A percentile compares a stretch with the other conserved stretches of the same genome.
phyloP scores from a whole-genome alignment of 495 filamentous ascomycete genomes.

The Parathielavia hyrcaniae region DNA sequence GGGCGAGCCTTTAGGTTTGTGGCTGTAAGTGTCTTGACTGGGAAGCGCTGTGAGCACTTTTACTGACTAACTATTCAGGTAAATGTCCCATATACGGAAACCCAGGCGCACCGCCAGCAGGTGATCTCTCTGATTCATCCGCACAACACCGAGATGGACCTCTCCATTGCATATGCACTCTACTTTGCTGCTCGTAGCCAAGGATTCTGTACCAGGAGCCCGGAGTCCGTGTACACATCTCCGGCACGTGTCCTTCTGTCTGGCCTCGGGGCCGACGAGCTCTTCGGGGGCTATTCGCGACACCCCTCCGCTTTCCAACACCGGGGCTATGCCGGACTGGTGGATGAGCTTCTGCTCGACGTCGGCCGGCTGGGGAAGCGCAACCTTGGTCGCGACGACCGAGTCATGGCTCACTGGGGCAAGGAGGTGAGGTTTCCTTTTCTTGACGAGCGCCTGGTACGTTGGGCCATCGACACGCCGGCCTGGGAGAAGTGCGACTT shows the following conservation, averaged over 20 bases:
- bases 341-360: conserved; percentile 82
- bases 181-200: conserved; percentile 86
- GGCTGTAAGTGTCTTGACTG: conserved; percentile 38
- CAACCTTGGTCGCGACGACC: conserved; percentile 90
- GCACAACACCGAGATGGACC: conserved; percentile 97
- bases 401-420: conserved; percentile 83
- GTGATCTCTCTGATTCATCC: conserved; percentile 77
- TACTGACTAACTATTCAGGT: conserved; percentile 44
- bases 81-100: conserved; percentile 75
- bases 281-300: conserved; percentile 88
- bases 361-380: conserved; percentile 80
- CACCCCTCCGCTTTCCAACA: conserved; percentile 71
- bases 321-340: conserved; percentile 59
- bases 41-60: too few relatives aligned
- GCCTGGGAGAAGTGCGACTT: conserved; percentile 87
- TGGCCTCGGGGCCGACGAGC: conserved; percentile 90
- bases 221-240: conserved; percentile 50
- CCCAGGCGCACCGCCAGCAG: conserved; percentile 57
- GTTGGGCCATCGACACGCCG: conserved; percentile 65
- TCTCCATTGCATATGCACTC: conserved; percentile 87
- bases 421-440: conserved; percentile 89
- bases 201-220: conserved; percentile 41
- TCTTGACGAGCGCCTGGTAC: conserved; percentile 78
- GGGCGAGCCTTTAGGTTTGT: conserved; percentile 73
- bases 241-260: conserved; percentile 80